These are phyloP conservation scores for Phytophthora hibernalis DNA, from an alignment of 352 stramenopile genomes.

Conservation along the genomic window DNA sequence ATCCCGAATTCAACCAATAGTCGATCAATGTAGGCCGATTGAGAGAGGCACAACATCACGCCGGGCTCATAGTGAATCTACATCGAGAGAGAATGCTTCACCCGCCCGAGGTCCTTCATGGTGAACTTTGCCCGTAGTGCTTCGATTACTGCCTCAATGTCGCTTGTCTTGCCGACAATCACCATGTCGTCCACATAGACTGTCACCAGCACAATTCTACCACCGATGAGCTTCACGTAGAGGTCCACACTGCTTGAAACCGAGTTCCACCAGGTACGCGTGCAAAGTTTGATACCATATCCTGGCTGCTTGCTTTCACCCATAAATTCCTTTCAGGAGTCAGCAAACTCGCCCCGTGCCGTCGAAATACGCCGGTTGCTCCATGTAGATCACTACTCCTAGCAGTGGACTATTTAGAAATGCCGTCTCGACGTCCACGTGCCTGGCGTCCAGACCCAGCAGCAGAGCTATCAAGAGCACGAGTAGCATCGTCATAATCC, in stretches of 20 bases:
- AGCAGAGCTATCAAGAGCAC: too few relatives aligned
- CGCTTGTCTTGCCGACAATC: background rate
- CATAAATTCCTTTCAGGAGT: background rate
- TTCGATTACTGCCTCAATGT: constrained; percentile 1
- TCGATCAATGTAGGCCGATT: background rate
- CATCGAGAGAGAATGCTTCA: constrained; percentile 6
- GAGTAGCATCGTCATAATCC: too few relatives aligned
- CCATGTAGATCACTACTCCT: background rate
- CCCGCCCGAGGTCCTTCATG: constrained; percentile 7
- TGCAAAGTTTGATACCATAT: background rate
- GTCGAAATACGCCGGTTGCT: background rate
- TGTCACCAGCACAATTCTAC: background rate
- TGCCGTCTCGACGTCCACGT: background rate
- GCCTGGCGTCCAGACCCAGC: background rate
- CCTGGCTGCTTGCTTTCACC: background rate
- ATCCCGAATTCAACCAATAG: background rate
- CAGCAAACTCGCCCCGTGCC: background rate
- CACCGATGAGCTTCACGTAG: constrained; percentile 11
- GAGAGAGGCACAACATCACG: background rate
- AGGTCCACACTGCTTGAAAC: background rate
- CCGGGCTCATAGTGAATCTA: constrained; percentile 3
- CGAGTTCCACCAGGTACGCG: background rate
- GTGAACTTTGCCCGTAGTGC: background rate
- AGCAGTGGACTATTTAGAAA: background rate
- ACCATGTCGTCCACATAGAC: constrained; percentile 15